These are phyloP conservation scores for Pulveroboletus frians DNA, from an alignment of 768 basidiomycete species.

Conservation along the genomic window DNA sequence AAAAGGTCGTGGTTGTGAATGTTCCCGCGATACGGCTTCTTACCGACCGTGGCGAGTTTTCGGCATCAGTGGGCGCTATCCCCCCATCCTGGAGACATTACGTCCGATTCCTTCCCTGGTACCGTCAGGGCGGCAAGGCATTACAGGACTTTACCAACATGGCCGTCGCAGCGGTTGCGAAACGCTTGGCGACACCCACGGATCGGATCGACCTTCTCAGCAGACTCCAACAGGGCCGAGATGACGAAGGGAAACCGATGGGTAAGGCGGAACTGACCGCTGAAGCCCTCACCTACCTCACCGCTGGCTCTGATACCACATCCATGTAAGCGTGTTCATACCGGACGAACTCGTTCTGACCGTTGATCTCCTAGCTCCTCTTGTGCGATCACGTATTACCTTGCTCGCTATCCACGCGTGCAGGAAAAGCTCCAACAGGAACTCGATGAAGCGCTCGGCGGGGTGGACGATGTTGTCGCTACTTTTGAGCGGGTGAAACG, in stretches of 20 bases:
- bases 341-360: background rate
- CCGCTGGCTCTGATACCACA: conserved; percentile 89
- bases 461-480: conserved; percentile 56
- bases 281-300: conserved; percentile 80
- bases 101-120: conserved; percentile 70
- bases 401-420: conserved; percentile 60
- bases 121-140: conserved; percentile 56
- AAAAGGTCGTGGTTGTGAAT: conserved; percentile 42
- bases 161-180: conserved; percentile 71
- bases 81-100: conserved; percentile 68
- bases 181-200: conserved; percentile 61
- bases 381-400: conserved; percentile 82
- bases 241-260: conserved; percentile 76
- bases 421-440: conserved; percentile 75
- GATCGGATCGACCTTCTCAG: conserved; percentile 79
- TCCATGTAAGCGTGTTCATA: conserved; percentile 59
- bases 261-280: conserved; percentile 80
- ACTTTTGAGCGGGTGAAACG: conserved; percentile 67
- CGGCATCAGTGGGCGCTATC: conserved; percentile 76
- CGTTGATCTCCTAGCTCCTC: conserved; percentile 55
- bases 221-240: conserved; percentile 73
- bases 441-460: conserved; percentile 53
- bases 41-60: conserved; percentile 83
- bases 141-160: conserved; percentile 73
- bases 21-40: conserved; percentile 83